Percentiles rank a stretch among this genome's conserved stretches.
Evolutionary conservation across 176 grass and related monocot genomes (phyloP).

Genomic region (Eremochloa ophiuroides): DNA sequence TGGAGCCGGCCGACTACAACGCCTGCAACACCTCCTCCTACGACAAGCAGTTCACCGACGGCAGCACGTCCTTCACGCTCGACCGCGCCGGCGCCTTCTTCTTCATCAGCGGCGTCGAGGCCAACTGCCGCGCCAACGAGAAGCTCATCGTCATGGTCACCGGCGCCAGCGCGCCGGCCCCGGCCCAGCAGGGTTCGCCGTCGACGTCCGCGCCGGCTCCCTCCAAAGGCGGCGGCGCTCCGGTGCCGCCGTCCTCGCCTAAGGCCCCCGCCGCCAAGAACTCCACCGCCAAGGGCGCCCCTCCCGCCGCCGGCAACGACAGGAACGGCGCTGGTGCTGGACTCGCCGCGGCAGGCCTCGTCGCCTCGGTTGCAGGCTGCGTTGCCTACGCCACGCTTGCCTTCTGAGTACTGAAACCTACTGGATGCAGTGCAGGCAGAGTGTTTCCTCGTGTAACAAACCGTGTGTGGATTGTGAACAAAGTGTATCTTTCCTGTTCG

Average conservation of each 20-base stretch:
- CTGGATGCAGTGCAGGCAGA: not conserved
- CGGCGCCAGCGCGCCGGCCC: not conserved
- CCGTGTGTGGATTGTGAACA: not conserved
- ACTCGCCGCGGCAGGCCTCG: conserved; percentile 24
- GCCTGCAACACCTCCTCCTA: conserved; percentile 71
- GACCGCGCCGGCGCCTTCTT: conserved; percentile 56
- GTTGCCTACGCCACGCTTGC: conserved; percentile 45
- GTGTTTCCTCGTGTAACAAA: not conserved
- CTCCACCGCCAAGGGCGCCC: conserved; percentile 18
- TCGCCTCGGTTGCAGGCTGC: conserved; percentile 21
- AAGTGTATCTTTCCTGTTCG: not conserved
- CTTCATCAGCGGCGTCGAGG: conserved; percentile 74
- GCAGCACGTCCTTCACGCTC: conserved; percentile 51
- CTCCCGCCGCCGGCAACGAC: not conserved
- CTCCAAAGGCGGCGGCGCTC: not conserved
- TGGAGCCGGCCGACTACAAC: conserved; percentile 61
- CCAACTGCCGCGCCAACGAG: conserved; percentile 66
- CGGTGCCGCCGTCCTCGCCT: not conserved
- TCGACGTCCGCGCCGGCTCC: conserved; percentile 14
- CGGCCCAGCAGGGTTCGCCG: conserved; percentile 1
- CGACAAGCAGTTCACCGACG: conserved; percentile 48
- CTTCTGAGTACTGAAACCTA: not conserved
- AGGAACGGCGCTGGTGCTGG: not conserved
- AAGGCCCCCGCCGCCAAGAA: conserved; percentile 1
- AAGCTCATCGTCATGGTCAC: conserved; percentile 60